Evolutionary conservation across 306 rosid species (phyloP).

Genomic region (Trifolium pratense): DNA sequence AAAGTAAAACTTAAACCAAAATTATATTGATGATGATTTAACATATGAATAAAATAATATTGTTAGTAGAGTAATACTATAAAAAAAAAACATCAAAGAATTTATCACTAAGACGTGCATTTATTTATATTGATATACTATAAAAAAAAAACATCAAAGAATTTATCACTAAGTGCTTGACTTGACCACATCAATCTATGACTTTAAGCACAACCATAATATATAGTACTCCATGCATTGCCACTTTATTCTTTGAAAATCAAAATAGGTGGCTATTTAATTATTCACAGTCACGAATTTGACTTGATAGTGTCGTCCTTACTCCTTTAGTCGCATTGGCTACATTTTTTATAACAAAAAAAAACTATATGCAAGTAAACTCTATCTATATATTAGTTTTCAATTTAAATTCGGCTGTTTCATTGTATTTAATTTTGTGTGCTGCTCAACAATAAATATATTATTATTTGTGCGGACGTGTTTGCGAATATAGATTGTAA

Average conservation of each 20-base stretch:
- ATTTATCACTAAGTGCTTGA: constrained; percentile 3
- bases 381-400: background rate
- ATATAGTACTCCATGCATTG: background rate
- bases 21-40: no score
- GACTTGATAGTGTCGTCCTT: constrained; percentile 4
- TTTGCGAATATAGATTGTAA: no score
- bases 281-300: background rate
- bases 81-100: no score
- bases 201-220: constrained; percentile 10
- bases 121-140: no score
- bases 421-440: background rate
- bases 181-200: background rate
- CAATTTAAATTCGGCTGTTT: background rate
- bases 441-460: background rate
- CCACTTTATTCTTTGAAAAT: constrained; percentile 36
- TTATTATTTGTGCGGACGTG: no score
- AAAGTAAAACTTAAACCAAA: no score
- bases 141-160: no score
- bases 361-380: background rate
- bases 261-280: constrained; percentile 49
- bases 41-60: no score
- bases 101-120: no score
- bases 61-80: no score
- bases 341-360: background rate
- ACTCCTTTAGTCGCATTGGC: background rate